Percentiles rank a stretch among this genome's conserved stretches.
These are phyloP conservation scores for Phoenix dactylifera DNA, from an alignment of 176 grass and related monocot genomes.

Conservation along the genomic window DNA sequence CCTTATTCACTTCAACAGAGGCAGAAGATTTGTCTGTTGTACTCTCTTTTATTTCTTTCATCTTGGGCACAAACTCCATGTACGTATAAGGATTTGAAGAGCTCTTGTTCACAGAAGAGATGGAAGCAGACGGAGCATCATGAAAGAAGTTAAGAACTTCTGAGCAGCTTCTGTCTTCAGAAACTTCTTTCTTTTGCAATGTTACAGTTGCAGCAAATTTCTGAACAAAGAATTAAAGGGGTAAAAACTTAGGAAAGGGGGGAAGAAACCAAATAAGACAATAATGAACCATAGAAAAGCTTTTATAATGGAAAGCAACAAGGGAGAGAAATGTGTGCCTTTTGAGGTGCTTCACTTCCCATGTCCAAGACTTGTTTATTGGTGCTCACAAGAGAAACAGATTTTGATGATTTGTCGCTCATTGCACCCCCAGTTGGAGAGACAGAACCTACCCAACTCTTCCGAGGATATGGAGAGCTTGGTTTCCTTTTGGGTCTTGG, in stretches of 20 bases:
- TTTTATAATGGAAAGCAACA: not conserved
- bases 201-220: conserved; percentile 39
- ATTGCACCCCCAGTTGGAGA: conserved; percentile 22
- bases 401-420: conserved; percentile 41
- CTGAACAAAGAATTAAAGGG: conserved; percentile 26
- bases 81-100: conserved; percentile 38
- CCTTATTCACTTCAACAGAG: conserved; percentile 20
- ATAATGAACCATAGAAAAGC: conserved; percentile 1
- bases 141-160: conserved; percentile 72
- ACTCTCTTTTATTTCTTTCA: conserved; percentile 29
- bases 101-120: conserved; percentile 71
- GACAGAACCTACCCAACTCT: conserved; percentile 28
- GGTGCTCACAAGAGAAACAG: conserved; percentile 25
- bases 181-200: conserved; percentile 40
- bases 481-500: conserved; percentile 94
- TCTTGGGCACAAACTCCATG: conserved; percentile 22
- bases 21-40: conserved; percentile 30
- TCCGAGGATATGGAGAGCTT: conserved; percentile 81
- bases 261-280: conserved; percentile 5
- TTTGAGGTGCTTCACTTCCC: conserved; percentile 25
- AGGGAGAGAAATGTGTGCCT: conserved; percentile 39
- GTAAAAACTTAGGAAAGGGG: not conserved
- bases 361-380: conserved; percentile 27
- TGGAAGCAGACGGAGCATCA: conserved; percentile 54
- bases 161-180: conserved; percentile 53